Conservation (phyloP, 768 basidiomycete genomes). For the Xerocomellus dryophilus region DNA sequence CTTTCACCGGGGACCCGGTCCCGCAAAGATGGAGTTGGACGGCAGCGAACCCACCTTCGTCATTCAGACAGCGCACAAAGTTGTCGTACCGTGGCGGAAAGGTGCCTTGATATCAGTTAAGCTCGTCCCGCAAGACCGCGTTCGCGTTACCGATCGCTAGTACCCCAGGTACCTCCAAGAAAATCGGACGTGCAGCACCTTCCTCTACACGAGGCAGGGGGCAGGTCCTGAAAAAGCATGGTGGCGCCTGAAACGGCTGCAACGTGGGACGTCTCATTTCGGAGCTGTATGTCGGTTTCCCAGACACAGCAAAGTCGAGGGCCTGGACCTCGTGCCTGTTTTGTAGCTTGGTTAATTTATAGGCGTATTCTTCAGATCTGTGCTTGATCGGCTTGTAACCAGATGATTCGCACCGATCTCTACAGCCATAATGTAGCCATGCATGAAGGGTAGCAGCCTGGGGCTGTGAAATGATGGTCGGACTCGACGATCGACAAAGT, state of each 20-base stretch:
- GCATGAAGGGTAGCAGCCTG: not conserved
- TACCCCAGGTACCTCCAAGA: constrained; percentile 26
- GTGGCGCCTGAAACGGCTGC: not conserved
- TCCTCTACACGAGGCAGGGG: constrained; percentile 19
- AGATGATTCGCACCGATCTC: constrained; percentile 5
- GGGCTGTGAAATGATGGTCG: not conserved
- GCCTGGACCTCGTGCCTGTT: not conserved
- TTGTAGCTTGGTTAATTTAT: constrained; percentile 9
- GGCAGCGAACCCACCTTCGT: constrained; percentile 17
- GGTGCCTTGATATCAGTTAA: constrained; percentile 24
- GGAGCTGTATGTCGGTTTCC: not conserved
- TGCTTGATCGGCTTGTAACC: constrained; percentile 3
- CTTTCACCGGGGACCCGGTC: constrained; percentile 5
- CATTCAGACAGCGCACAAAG: constrained; percentile 24
- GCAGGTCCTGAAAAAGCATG: constrained; percentile 13
- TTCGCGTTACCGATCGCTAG: constrained; percentile 10
- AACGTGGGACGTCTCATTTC: constrained; percentile 16
- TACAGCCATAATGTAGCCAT: not conserved
- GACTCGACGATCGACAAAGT: constrained; percentile 1
- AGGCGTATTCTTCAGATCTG: not conserved
- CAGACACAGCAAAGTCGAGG: not conserved
- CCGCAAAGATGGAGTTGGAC: constrained; percentile 3
- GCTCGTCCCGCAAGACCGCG: not conserved
- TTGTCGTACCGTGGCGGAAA: constrained; percentile 16
- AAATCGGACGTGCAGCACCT: constrained; percentile 7